Conservation (phyloP, 768 basidiomycete species). For the Dentipellis fragilis region DNA sequence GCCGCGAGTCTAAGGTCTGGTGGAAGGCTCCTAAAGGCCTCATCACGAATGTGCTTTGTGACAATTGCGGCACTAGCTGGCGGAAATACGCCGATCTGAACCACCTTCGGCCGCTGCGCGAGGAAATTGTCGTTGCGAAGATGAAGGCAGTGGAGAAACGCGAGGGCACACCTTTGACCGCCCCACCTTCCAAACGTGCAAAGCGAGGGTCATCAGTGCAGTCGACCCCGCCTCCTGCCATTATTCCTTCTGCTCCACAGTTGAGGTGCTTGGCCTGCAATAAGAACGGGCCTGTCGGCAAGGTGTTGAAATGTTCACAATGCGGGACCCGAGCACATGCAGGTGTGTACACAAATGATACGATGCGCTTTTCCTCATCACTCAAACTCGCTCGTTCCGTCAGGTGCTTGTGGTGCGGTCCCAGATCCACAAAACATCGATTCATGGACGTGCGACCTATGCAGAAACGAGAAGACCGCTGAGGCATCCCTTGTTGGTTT, state of each 20-base stretch:
- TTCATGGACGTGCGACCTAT: slow-evolving; percentile 81
- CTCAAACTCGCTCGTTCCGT: slow-evolving; percentile 2
- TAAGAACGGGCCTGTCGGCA: slow-evolving; percentile 63
- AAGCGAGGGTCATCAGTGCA: slow-evolving; percentile 34
- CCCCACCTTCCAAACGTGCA: slow-evolving; percentile 49
- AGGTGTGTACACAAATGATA: slow-evolving; percentile 32
- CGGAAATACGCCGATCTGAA: slow-evolving; percentile 89
- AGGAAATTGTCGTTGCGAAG: slow-evolving; percentile 43
- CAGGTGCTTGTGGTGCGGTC: slow-evolving; percentile 61
- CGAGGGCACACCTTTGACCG: slow-evolving; percentile 49
- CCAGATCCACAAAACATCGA: slow-evolving; percentile 56
- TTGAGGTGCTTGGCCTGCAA: slow-evolving; percentile 68
- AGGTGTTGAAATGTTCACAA: slow-evolving; percentile 72
- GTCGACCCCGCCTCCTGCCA: slow-evolving; percentile 54
- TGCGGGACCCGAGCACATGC: slow-evolving; percentile 77
- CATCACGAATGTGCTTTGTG: slow-evolving; percentile 70
- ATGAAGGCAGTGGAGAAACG: slow-evolving; percentile 34
- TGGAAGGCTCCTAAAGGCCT: slow-evolving; percentile 91
- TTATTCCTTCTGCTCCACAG: slow-evolving; percentile 39
- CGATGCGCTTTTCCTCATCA: background rate
- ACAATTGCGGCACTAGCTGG: slow-evolving; percentile 80
- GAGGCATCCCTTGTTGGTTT: slow-evolving; percentile 71
- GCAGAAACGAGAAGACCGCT: slow-evolving; percentile 70
- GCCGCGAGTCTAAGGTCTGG: slow-evolving; percentile 71
- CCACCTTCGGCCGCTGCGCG: slow-evolving; percentile 52